phyloP scores from a whole-genome alignment of 2,329 filamentous ascomycete species.

The Diaporthe aspalathi region DNA sequence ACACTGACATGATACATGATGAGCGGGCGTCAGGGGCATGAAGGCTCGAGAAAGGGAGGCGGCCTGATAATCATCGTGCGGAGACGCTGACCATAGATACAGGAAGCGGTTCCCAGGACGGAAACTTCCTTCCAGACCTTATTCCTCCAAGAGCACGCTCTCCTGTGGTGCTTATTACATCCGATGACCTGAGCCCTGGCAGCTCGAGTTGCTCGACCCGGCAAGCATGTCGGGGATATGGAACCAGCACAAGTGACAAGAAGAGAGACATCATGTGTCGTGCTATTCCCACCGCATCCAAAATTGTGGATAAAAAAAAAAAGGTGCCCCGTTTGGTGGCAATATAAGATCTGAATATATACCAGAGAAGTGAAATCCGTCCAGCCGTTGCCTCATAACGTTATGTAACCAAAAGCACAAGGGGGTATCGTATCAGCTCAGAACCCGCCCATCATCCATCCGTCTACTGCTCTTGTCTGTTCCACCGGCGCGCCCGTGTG shows the following conservation, averaged over 20 bases:
- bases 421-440: constrained; percentile 28
- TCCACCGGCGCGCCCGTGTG: not conserved
- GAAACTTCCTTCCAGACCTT: too few relatives aligned
- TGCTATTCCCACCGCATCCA: not conserved
- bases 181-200: not conserved
- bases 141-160: not conserved
- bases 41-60: too few relatives aligned
- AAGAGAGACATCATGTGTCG: not conserved
- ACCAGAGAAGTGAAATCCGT: constrained; percentile 17
- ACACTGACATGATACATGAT: not conserved
- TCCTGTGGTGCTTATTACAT: not conserved
- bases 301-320: not conserved
- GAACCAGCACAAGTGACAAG: too few relatives aligned
- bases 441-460: not conserved
- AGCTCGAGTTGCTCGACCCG: too few relatives aligned
- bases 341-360: constrained; percentile 16
- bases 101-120: not conserved
- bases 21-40: not conserved
- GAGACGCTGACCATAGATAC: too few relatives aligned
- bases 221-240: too few relatives aligned
- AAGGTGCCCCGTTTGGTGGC: not conserved
- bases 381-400: constrained; percentile 9
- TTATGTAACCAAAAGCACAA: constrained; percentile 15
- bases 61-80: too few relatives aligned
- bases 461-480: not conserved